phyloP scores from a whole-genome alignment of 495 filamentous ascomycete genomes.

The Penicillium nucicola region DNA sequence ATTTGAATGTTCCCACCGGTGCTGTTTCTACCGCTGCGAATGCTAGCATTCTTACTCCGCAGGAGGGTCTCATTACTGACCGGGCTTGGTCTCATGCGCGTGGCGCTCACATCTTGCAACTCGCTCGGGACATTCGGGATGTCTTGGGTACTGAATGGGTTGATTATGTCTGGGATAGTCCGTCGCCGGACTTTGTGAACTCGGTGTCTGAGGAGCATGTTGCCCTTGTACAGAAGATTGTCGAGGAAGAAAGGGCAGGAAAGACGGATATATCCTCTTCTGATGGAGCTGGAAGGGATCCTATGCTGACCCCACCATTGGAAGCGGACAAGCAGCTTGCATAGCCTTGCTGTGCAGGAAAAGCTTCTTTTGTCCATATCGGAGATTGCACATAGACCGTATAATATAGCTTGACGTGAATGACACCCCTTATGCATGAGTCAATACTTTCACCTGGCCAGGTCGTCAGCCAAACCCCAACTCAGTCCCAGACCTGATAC shows the following conservation, averaged over 20 bases:
- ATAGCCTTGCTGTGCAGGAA: neutral
- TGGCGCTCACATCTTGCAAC: slow-evolving; percentile 52
- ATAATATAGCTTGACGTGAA: too few relatives aligned
- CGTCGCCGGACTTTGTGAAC: slow-evolving; percentile 59
- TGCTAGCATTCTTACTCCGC: slow-evolving; percentile 30
- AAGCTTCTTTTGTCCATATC: neutral
- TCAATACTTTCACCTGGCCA: too few relatives aligned
- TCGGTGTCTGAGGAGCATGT: slow-evolving; percentile 34
- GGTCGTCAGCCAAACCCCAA: neutral
- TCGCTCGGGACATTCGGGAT: slow-evolving; percentile 62
- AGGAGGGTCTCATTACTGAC: slow-evolving; percentile 42
- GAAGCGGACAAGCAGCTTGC: slow-evolving; percentile 23
- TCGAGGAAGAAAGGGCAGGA: slow-evolving; percentile 2
- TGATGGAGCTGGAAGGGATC: slow-evolving; percentile 3
- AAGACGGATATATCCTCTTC: neutral
- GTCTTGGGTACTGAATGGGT: slow-evolving; percentile 62
- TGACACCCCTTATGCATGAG: too few relatives aligned
- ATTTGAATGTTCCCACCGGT: slow-evolving; percentile 16
- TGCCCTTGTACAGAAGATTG: slow-evolving; percentile 12
- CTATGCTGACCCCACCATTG: slow-evolving; percentile 31
- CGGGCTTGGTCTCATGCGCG: slow-evolving; percentile 59
- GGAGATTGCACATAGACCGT: too few relatives aligned
- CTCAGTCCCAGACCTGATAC: neutral
- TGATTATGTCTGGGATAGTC: slow-evolving; percentile 72
- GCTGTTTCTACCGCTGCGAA: slow-evolving; percentile 14